Conservation (phyloP, 371 early-diverging fungal species). For the Parasitella parasitica region DNA sequence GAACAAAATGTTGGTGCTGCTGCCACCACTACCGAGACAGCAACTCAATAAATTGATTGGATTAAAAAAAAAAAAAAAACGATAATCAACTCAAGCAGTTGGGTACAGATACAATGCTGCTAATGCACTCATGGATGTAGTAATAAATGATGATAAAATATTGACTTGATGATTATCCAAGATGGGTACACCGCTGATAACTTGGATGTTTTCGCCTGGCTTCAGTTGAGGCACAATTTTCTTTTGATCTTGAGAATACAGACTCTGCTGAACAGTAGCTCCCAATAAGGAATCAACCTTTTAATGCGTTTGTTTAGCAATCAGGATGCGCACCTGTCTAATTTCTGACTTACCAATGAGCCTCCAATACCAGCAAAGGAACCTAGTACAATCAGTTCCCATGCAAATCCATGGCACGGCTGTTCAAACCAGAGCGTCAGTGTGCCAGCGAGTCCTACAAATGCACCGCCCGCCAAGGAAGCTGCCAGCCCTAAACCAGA, state of each 20-base stretch:
- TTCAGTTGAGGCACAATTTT: conserved; percentile 49
- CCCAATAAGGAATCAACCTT: conserved; percentile 85
- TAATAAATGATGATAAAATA: conserved; percentile 15
- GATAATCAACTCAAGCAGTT: neutral
- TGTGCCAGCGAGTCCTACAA: conserved; percentile 68
- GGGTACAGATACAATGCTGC: conserved; percentile 15
- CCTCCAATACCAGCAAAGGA: conserved; percentile 69
- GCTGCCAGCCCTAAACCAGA: conserved; percentile 65
- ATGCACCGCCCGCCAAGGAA: conserved; percentile 72
- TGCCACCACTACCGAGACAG: conserved; percentile 1
- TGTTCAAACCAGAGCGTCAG: conserved; percentile 51
- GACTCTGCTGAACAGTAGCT: conserved; percentile 75
- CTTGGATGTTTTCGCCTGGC: conserved; percentile 38
- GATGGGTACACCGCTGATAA: conserved; percentile 67
- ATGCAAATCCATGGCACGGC: conserved; percentile 37
- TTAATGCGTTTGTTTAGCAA: neutral
- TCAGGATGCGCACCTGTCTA: too few relatives aligned
- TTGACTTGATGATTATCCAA: conserved; percentile 79
- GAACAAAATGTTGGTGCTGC: conserved; percentile 60
- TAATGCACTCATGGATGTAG: conserved; percentile 8
- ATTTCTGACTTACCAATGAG: conserved; percentile 56
- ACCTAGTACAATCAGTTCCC: conserved; percentile 49
- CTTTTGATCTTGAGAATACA: conserved; percentile 63
- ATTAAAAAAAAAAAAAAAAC: conserved; percentile 7
- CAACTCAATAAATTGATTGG: neutral